Conservation (phyloP, 495 filamentous ascomycete genomes). For the Cryomyces minteri region DNA sequence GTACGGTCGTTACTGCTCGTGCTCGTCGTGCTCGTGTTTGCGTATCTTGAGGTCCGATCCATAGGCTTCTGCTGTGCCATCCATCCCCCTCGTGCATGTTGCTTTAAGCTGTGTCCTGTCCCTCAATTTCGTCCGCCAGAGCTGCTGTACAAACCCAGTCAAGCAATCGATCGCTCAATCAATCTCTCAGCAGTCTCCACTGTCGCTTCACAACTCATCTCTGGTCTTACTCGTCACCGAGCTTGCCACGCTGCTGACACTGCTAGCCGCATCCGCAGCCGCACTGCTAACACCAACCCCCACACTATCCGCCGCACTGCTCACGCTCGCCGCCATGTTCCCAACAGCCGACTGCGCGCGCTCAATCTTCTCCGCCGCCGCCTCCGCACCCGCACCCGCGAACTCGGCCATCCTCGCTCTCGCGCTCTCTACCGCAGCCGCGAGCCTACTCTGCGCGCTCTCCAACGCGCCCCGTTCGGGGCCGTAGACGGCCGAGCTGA, state of each 20-base stretch:
- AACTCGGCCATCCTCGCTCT: constrained; percentile 28
- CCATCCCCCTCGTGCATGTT: too few relatives aligned
- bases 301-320: constrained; percentile 16
- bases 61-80: too few relatives aligned
- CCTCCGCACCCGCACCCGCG: constrained; percentile 19
- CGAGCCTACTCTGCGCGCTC: constrained; percentile 29
- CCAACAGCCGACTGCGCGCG: constrained; percentile 26
- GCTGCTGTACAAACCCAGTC: too few relatives aligned
- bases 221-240: constrained; percentile 5
- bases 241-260: not conserved
- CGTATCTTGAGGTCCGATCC: too few relatives aligned
- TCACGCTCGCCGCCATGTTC: constrained; percentile 26
- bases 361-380: constrained; percentile 6
- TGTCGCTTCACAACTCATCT: constrained; percentile 8
- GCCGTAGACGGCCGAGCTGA: constrained; percentile 18
- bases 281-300: not conserved
- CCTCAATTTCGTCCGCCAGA: too few relatives aligned
- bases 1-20: too few relatives aligned
- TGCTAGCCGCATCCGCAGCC: not conserved
- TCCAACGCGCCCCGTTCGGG: constrained; percentile 35
- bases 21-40: too few relatives aligned
- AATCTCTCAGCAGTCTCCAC: too few relatives aligned
- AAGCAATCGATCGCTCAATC: too few relatives aligned
- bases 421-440: constrained; percentile 29
- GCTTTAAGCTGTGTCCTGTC: too few relatives aligned